These are phyloP conservation scores for Syzygium syzygioides DNA, from an alignment of 441 rosid species.

Conservation along the genomic window DNA sequence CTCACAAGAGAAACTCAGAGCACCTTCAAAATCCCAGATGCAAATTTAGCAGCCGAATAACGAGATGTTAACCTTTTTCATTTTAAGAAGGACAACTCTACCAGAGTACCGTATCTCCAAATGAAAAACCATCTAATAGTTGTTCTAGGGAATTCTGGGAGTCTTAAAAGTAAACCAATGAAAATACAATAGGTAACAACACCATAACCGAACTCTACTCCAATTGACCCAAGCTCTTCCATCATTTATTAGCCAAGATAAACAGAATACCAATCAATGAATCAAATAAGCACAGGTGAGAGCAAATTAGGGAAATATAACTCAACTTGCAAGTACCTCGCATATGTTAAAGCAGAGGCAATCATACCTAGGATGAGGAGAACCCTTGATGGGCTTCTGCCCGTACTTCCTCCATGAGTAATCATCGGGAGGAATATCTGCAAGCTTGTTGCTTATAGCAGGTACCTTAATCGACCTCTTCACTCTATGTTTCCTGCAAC, in stretches of 20 bases:
- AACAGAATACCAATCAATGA: neutral
- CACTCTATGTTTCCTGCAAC: conserved; percentile 58
- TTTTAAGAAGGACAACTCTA: neutral
- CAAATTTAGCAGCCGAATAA: neutral
- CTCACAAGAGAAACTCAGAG: neutral
- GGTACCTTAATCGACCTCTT: conserved; percentile 71
- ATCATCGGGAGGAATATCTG: conserved; percentile 83
- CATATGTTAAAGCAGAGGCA: neutral
- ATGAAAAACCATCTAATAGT: neutral
- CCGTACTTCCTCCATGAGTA: conserved; percentile 84
- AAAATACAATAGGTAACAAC: neutral
- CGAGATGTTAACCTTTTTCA: neutral
- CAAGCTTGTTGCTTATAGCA: conserved; percentile 74
- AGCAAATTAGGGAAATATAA: neutral
- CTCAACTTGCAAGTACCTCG: neutral
- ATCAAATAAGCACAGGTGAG: neutral
- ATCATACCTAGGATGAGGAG: conserved; percentile 76
- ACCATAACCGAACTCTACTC: neutral
- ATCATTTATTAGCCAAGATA: neutral
- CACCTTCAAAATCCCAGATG: neutral
- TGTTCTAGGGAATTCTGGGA: neutral
- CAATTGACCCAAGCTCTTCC: neutral
- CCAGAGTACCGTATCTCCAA: neutral
- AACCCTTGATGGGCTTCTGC: conserved; percentile 80
- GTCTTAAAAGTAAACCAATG: neutral